Conservation (phyloP, 108 stramenopile genomes). For the Cyclostephanos invisitatus region DNA sequence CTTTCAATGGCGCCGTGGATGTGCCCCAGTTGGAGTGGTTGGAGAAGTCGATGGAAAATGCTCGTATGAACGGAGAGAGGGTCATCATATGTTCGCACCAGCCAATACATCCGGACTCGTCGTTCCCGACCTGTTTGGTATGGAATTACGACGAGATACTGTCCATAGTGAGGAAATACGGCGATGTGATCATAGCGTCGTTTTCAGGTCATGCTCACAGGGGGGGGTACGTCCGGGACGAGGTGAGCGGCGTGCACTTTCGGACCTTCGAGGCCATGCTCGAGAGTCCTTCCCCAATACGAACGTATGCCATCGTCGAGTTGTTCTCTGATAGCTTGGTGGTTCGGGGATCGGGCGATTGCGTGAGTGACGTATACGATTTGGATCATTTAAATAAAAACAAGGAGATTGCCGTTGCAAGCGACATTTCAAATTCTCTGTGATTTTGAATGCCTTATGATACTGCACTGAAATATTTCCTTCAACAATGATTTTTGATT, state of each 20-base stretch:
- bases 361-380: constrained; percentile 69
- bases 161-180: constrained; percentile 52
- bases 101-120: constrained; percentile 70
- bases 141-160: constrained; percentile 84
- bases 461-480: neutral
- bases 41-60: constrained; percentile 46
- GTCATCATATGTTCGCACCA: constrained; percentile 79
- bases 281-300: constrained; percentile 63
- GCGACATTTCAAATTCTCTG: too few relatives aligned
- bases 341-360: constrained; percentile 71
- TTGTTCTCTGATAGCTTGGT: constrained; percentile 63
- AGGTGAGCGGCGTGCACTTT: constrained; percentile 80
- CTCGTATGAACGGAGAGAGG: constrained; percentile 49
- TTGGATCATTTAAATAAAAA: constrained; percentile 49
- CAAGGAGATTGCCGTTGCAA: neutral
- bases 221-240: constrained; percentile 78
- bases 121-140: constrained; percentile 63
- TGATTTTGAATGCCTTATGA: neutral
- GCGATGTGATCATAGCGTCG: constrained; percentile 68
- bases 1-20: constrained; percentile 82
- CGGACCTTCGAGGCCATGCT: constrained; percentile 78
- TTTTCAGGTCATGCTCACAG: constrained; percentile 85
- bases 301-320: constrained; percentile 77
- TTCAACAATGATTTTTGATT: neutral
- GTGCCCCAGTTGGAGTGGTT: constrained; percentile 73